Percentiles rank a stretch among this genome's conserved stretches.
Conservation (phyloP, 1,139 yeast genomes). For the Meyerozyma guilliermondii region DNA sequence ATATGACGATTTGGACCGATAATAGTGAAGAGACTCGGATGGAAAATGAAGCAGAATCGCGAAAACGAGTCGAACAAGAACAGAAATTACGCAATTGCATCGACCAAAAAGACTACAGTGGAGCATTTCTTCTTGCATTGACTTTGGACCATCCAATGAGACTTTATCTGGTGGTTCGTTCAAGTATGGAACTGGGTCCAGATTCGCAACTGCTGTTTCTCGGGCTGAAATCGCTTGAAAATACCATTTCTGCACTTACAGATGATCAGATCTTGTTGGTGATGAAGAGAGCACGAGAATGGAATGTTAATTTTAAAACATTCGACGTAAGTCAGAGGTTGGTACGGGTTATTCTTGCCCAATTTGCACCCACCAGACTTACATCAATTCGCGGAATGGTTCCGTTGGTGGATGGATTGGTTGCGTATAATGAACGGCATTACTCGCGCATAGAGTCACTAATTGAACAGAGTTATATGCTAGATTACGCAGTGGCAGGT, state of each 20-base stretch:
- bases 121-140: slow-evolving; percentile 82
- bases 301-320: slow-evolving; percentile 89
- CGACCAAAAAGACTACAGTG: slow-evolving; percentile 70
- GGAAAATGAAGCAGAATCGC: slow-evolving; percentile 44
- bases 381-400: slow-evolving; percentile 65
- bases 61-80: slow-evolving; percentile 73
- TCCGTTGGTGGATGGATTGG: slow-evolving; percentile 61
- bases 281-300: slow-evolving; percentile 77
- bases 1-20: slow-evolving; percentile 83
- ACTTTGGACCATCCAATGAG: slow-evolving; percentile 85
- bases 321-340: slow-evolving; percentile 77
- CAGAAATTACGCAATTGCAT: slow-evolving; percentile 77
- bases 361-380: slow-evolving; percentile 50
- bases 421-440: slow-evolving; percentile 89
- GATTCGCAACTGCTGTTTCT: slow-evolving; percentile 42
- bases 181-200: slow-evolving; percentile 39
- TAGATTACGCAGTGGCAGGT: slow-evolving; percentile 81
- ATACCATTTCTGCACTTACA: slow-evolving; percentile 53
- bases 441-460: slow-evolving; percentile 68
- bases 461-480: slow-evolving; percentile 75
- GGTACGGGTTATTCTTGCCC: slow-evolving; percentile 56
- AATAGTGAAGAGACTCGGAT: slow-evolving; percentile 60
- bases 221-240: slow-evolving; percentile 62
- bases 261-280: slow-evolving; percentile 56
- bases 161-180: slow-evolving; percentile 62